phyloP scores from a whole-genome alignment of 2,329 filamentous ascomycete species.

The Harringtonia aguacate region DNA sequence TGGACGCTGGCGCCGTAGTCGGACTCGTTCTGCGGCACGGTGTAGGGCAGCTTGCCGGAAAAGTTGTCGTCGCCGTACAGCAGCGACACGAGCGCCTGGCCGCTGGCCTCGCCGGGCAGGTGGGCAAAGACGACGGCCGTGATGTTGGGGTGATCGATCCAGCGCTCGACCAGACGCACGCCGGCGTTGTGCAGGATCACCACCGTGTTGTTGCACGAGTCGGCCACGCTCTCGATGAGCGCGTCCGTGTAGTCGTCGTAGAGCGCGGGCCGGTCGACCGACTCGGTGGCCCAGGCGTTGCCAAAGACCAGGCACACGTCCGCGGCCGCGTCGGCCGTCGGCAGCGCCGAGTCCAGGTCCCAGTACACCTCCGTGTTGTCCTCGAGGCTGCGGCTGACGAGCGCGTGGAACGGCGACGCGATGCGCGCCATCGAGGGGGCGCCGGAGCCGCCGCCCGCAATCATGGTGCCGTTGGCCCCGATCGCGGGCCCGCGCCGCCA shows the following conservation, averaged over 20 bases:
- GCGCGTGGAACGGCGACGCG: conserved; percentile 22
- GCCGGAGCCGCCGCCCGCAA: conserved; percentile 38
- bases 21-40: conserved; percentile 39
- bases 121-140: conserved; percentile 52
- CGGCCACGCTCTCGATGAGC: conserved; percentile 37
- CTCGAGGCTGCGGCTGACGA: conserved; percentile 28
- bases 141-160: conserved; percentile 50
- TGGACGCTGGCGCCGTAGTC: conserved; percentile 38
- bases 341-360: conserved; percentile 33
- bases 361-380: conserved; percentile 47
- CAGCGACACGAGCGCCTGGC: conserved; percentile 39
- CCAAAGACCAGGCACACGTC: conserved; percentile 51
- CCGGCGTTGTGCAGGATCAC: conserved; percentile 56
- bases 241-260: conserved; percentile 48
- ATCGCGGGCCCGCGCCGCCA: conserved; percentile 34
- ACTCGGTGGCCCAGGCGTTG: conserved; percentile 54
- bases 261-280: conserved; percentile 42
- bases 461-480: conserved; percentile 36
- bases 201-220: conserved; percentile 41
- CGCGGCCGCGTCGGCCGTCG: conserved; percentile 38
- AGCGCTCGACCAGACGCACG: conserved; percentile 45
- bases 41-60: conserved; percentile 46
- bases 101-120: conserved; percentile 51
- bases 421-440: conserved; percentile 37
- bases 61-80: conserved; percentile 46